Base-by-base conservation (phyloP, 2,329 filamentous ascomycete species). In the Neonectria neomacrospora region DNA sequence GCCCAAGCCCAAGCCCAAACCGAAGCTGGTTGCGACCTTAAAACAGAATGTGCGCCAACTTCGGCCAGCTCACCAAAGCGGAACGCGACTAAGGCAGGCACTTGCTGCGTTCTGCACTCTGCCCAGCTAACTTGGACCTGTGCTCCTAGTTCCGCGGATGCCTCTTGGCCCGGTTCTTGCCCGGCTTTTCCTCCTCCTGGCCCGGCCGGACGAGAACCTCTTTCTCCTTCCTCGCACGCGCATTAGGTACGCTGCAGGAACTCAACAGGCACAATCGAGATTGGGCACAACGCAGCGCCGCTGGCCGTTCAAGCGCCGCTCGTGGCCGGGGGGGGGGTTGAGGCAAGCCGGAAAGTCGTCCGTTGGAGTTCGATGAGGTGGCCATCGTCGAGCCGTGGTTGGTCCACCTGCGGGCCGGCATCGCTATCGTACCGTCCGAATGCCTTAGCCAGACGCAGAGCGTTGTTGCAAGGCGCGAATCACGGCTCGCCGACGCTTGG, bases 61-160 rank as follows among this genome's bases (percentile, higher is more conserved):
- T 59, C 61, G 57, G 69, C 70, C 70, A 72, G 52, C 70, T 68
- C 70, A 72, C 56, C 66, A 50, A 72, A 66, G 70, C 67, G 67
- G 67, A 44, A 44, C 58, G 42, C 41, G 47, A 50, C 22, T 56
- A 41, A 58, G 42, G 56, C 44, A 52, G 47, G 42, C 32, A 59
- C 47, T 50, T 32, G 47, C 47, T 50, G 47, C 45, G 32, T 10
- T 32, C 39, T 56, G 39, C 30, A 39, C 37, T 23, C n/a, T 30
- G 26, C 23, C 3, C 20, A 47, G 10, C 14, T 26, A 45, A 44
- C 18, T 11, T 26, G 23, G 23, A 26, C 23, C 23, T 20, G 7
- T n/a, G 28, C 16, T n/a, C 16, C 26, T 50, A 30, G 26, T 32
- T 16, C 45, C 26, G 47, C 47, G 9, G 12, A 28, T 28, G 18